These are phyloP conservation scores for Extremus antarcticus DNA, from an alignment of 495 filamentous ascomycete genomes.

Conservation along the genomic window DNA sequence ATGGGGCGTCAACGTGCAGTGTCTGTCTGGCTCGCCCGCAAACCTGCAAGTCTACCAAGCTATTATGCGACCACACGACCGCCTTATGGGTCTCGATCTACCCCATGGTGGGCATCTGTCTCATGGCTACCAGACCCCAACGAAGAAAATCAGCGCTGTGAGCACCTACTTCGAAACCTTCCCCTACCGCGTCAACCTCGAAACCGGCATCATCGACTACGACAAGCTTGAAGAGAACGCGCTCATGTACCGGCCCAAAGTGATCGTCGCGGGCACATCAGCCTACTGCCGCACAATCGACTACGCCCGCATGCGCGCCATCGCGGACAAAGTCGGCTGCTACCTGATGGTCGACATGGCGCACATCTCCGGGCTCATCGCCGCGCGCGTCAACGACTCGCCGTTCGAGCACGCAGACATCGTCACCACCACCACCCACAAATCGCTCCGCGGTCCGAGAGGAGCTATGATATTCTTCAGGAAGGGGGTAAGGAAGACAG, in stretches of 20 bases:
- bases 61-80: conserved; percentile 91
- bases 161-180: conserved; percentile 38
- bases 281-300: conserved; percentile 93
- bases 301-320: conserved; percentile 76
- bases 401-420: conserved; percentile 88
- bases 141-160: conserved; percentile 55
- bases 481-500: conserved; percentile 71
- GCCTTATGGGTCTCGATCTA: conserved; percentile 93
- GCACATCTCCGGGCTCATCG: conserved; percentile 92
- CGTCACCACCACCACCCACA: conserved; percentile 97
- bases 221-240: conserved; percentile 76
- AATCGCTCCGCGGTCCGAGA: conserved; percentile 85
- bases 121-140: conserved; percentile 94
- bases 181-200: conserved; percentile 37
- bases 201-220: conserved; percentile 91
- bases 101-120: conserved; percentile 96
- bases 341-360: conserved; percentile 95
- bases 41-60: conserved; percentile 99
- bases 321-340: conserved; percentile 79
- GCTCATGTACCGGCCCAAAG: conserved; percentile 78
- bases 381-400: conserved; percentile 75
- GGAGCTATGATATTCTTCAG: conserved; percentile 98
- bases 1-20: conserved; percentile 99
- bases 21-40: conserved; percentile 80
- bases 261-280: conserved; percentile 88